These are phyloP conservation scores for Mrakia frigida DNA, from an alignment of 768 basidiomycete species.

Conservation along the genomic window DNA sequence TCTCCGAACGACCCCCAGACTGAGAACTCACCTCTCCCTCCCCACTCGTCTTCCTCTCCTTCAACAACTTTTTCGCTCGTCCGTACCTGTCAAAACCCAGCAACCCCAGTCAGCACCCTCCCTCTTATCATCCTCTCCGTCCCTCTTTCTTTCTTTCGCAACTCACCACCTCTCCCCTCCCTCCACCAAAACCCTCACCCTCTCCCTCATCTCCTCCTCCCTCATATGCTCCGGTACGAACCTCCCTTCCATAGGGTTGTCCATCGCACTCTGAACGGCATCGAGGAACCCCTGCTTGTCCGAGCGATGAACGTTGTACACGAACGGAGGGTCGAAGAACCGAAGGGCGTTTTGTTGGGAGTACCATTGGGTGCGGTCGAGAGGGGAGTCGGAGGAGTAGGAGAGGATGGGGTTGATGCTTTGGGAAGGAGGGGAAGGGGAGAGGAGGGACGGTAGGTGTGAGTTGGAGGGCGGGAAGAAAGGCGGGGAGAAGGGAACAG, in stretches of 20 bases:
- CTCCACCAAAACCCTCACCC: slow-evolving; percentile 10
- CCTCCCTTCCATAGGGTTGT: slow-evolving; percentile 14
- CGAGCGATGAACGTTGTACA: slow-evolving; percentile 13
- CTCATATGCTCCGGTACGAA: slow-evolving; percentile 12
- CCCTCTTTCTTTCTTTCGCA: neutral
- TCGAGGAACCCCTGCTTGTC: slow-evolving; percentile 12
- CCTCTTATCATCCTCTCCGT: neutral
- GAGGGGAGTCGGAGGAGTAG: neutral
- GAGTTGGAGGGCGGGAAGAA: neutral
- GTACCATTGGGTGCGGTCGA: slow-evolving; percentile 8
- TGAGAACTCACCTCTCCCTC: neutral
- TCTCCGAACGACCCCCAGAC: too few relatives aligned
- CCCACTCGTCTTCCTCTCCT: neutral
- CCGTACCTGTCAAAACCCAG: neutral
- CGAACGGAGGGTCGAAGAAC: slow-evolving; percentile 3
- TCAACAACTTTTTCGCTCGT: neutral
- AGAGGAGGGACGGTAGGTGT: neutral
- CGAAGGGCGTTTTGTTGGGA: slow-evolving; percentile 12
- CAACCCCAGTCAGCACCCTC: neutral
- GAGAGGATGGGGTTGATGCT: slow-evolving; percentile 18
- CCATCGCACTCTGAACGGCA: slow-evolving; percentile 11
- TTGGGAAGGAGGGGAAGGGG: neutral
- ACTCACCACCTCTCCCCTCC: neutral
- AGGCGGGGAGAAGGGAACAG: too few relatives aligned
- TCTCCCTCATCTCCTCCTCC: slow-evolving; percentile 5